Evolutionary conservation across 2,329 filamentous ascomycete genomes (phyloP).

Genomic region (Aspergillus viridinutans): DNA sequence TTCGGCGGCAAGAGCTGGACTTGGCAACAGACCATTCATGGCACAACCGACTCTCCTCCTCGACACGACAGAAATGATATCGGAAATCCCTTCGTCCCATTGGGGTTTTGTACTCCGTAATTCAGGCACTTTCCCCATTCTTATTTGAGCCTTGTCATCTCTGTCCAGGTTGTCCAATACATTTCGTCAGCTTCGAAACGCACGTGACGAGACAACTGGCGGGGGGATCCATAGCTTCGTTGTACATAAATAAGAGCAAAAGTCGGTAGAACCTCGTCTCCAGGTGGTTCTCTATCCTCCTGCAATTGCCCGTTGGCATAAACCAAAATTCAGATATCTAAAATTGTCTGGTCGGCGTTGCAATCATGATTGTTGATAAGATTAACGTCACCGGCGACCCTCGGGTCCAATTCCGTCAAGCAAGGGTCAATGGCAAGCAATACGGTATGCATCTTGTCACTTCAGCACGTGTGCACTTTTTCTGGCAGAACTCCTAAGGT

Average conservation of each 20-base stretch:
- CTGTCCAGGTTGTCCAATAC: background rate
- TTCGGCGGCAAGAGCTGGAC: background rate
- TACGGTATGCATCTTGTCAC: constrained; percentile 51
- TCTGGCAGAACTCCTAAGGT: background rate
- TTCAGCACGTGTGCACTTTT: background rate
- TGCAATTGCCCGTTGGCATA: background rate
- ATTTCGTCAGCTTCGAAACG: constrained; percentile 4
- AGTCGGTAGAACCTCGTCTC: background rate
- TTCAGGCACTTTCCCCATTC: background rate
- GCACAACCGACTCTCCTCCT: background rate
- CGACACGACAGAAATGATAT: background rate
- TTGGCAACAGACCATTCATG: background rate
- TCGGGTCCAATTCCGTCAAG: constrained; percentile 61
- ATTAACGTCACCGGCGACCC: constrained; percentile 60
- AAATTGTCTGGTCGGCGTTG: background rate
- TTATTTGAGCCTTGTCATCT: constrained; percentile 7
- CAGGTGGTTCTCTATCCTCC: constrained; percentile 1
- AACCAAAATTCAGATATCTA: background rate
- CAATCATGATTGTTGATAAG: constrained; percentile 55
- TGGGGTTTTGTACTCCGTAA: background rate
- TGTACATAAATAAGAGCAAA: constrained; percentile 9
- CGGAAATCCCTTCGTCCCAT: background rate
- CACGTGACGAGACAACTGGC: constrained; percentile 18
- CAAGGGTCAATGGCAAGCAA: constrained; percentile 62
- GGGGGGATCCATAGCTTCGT: constrained; percentile 11